phyloP scores from a whole-genome alignment of 1,284 basidiomycete genomes.

The Rugosomyces carneus region DNA sequence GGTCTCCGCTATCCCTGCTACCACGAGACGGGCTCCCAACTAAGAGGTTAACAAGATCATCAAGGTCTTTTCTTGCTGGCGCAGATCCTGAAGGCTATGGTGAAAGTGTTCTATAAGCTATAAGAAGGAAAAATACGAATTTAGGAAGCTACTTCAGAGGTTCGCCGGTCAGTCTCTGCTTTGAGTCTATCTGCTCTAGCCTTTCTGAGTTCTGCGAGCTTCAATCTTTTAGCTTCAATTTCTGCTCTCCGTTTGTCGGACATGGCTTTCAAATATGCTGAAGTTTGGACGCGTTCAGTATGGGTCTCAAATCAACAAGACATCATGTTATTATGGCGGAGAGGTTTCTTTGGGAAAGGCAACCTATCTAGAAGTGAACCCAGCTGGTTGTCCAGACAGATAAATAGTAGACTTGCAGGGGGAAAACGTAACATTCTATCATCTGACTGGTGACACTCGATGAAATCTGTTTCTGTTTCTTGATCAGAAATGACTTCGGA shows the following conservation, averaged over 20 bases:
- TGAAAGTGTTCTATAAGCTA: not conserved
- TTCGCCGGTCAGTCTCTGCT: conserved; percentile 48
- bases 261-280: conserved; percentile 21
- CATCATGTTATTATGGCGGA: conserved; percentile 72
- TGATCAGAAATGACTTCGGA: conserved; percentile 69
- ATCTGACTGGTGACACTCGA: not conserved
- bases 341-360: conserved; percentile 98
- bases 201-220: conserved; percentile 79
- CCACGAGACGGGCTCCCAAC: conserved; percentile 30
- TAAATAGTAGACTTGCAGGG: conserved; percentile 55
- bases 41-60: conserved; percentile 61
- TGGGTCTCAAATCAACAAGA: conserved; percentile 68
- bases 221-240: conserved; percentile 88
- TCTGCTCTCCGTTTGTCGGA: conserved; percentile 57
- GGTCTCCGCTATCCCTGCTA: conserved; percentile 44
- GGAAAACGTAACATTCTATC: conserved; percentile 48
- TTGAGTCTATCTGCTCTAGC: conserved; percentile 65
- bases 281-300: conserved; percentile 59
- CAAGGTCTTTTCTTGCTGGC: conserved; percentile 50
- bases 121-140: not conserved
- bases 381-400: conserved; percentile 78
- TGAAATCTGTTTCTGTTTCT: conserved; percentile 7
- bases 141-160: conserved; percentile 32
- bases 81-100: conserved; percentile 27
- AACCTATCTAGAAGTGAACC: conserved; percentile 92